A percentile compares a stretch with the other conserved stretches of the same genome.
Evolutionary conservation across 495 filamentous ascomycete genomes (phyloP).

Genomic region (Penicillium bovifimosum): DNA sequence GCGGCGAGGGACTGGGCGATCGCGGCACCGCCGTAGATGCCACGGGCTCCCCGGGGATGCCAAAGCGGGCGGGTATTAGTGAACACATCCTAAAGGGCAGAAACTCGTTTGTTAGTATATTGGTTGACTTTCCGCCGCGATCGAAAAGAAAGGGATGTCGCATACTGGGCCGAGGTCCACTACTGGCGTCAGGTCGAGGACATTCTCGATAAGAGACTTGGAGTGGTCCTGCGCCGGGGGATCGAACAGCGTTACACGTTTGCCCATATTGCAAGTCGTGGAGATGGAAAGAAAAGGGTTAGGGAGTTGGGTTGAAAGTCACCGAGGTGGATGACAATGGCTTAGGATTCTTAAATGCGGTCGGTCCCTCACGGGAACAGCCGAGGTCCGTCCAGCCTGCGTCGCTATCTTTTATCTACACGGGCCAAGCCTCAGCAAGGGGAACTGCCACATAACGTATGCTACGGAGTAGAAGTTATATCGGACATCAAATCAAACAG

Average conservation of each 20-base stretch:
- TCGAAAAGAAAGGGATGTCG: background rate
- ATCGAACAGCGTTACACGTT: constrained; percentile 63
- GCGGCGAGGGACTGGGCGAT: constrained; percentile 90
- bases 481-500: too few relatives aligned
- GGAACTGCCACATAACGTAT: background rate
- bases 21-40: constrained; percentile 87
- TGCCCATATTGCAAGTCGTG: constrained; percentile 21
- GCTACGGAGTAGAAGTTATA: background rate
- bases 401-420: background rate
- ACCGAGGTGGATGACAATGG: constrained; percentile 4
- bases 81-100: constrained; percentile 63
- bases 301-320: background rate
- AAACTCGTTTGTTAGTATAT: constrained; percentile 1
- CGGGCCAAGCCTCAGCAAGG: too few relatives aligned
- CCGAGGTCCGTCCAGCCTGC: constrained; percentile 21
- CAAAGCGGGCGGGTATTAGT: constrained; percentile 87
- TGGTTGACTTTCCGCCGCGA: background rate
- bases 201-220: constrained; percentile 81
- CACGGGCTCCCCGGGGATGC: constrained; percentile 86
- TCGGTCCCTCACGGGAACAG: constrained; percentile 3
- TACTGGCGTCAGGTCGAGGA: constrained; percentile 75
- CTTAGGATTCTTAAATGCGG: constrained; percentile 11
- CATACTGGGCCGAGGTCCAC: constrained; percentile 73
- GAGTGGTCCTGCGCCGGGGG: constrained; percentile 65
- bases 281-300: background rate